A percentile compares a stretch with the other conserved stretches of the same genome.
These are phyloP conservation scores for Xylaria flabelliformis DNA, from an alignment of 495 filamentous ascomycete species.

Conservation along the genomic window DNA sequence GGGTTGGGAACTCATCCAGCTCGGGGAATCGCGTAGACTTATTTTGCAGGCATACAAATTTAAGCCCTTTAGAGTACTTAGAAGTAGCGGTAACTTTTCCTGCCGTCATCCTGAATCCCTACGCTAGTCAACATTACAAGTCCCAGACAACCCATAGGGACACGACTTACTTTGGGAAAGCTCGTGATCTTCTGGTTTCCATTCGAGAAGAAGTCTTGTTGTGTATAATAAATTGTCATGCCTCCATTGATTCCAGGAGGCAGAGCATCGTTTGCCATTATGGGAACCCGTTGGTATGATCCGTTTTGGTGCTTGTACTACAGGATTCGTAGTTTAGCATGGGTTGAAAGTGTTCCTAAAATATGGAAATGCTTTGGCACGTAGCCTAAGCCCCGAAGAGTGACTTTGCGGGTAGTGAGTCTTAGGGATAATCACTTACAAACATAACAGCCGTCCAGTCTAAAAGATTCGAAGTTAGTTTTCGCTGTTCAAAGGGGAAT, in stretches of 20 bases:
- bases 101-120: conserved; percentile 64
- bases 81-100: conserved; percentile 48
- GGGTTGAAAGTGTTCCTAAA: neutral
- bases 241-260: conserved; percentile 57
- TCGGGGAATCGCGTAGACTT: conserved; percentile 55
- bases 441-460: conserved; percentile 14
- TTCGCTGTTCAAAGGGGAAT: neutral
- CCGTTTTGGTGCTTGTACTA: conserved; percentile 58
- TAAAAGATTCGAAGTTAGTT: neutral
- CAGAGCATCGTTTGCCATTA: conserved; percentile 56
- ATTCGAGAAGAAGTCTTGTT: conserved; percentile 55
- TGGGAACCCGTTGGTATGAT: conserved; percentile 57
- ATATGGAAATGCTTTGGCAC: neutral
- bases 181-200: conserved; percentile 56
- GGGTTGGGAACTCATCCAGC: conserved; percentile 55
- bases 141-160: neutral
- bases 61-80: conserved; percentile 48
- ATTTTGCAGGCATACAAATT: conserved; percentile 55
- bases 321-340: neutral
- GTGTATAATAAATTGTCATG: conserved; percentile 62
- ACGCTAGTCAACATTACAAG: neutral
- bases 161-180: conserved; percentile 52
- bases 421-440: neutral
- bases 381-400: neutral
- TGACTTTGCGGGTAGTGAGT: too few relatives aligned